Percentiles rank a stretch among this genome's conserved stretches.
These are phyloP conservation scores for Echeveria elegans DNA, from an alignment of 164 flowering plant genomes.

Conservation along the genomic window DNA sequence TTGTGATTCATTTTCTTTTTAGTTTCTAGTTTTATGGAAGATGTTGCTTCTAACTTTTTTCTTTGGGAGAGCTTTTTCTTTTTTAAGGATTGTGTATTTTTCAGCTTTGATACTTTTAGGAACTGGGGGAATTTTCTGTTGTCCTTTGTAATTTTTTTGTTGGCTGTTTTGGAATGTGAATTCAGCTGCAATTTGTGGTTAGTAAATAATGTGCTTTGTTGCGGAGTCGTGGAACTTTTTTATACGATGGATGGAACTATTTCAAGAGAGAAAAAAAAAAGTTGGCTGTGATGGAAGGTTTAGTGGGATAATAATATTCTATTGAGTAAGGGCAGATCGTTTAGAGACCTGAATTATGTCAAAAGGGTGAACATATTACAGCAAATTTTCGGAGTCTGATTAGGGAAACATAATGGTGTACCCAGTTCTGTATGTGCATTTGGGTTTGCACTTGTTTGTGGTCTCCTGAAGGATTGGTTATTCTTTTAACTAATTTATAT, in stretches of 20 bases:
- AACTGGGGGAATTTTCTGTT: background rate
- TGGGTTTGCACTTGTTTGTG: background rate
- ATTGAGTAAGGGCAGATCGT: background rate
- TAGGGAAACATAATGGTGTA: background rate
- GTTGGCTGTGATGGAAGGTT: background rate
- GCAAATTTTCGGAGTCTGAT: background rate
- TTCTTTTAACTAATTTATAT: background rate
- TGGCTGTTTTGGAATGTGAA: background rate
- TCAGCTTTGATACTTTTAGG: background rate
- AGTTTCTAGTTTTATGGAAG: background rate
- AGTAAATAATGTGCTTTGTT: background rate
- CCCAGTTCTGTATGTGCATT: background rate
- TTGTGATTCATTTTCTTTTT: background rate
- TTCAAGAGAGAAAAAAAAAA: background rate
- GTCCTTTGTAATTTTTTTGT: background rate
- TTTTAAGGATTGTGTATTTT: background rate
- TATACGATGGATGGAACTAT: background rate
- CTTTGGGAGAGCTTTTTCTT: background rate
- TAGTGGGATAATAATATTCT: background rate
- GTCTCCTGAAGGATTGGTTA: background rate
- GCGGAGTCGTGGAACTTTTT: background rate
- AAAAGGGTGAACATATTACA: background rate
- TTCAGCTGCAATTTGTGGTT: background rate
- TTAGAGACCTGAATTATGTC: background rate
- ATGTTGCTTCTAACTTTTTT: background rate